These are phyloP conservation scores for Fraxinus floribunda DNA, from an alignment of 305 asterid species.

Conservation along the genomic window DNA sequence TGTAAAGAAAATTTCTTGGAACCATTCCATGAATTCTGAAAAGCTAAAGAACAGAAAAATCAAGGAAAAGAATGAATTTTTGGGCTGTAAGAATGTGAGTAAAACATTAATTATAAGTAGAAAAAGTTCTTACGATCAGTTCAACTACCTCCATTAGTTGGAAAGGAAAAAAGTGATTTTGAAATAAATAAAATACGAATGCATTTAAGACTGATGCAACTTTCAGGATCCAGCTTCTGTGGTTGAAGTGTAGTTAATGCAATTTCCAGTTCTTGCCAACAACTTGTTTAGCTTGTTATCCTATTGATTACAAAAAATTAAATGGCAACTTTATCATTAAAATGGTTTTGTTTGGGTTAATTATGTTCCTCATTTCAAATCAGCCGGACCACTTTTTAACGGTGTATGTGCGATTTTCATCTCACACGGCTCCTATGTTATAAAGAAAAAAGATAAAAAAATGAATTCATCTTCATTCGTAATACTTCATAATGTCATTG, in stretches of 20 bases:
- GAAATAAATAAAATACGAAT: neutral
- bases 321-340: conserved; percentile 13
- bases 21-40: conserved; percentile 35
- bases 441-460: neutral
- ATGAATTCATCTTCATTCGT: neutral
- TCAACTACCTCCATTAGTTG: neutral
- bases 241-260: neutral
- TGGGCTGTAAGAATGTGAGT: neutral
- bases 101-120: neutral
- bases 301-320: neutral
- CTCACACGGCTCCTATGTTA: neutral
- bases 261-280: neutral
- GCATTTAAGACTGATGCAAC: neutral
- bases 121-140: neutral
- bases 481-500: neutral
- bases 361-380: neutral
- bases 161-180: neutral
- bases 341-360: neutral
- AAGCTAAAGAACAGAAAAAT: conserved; percentile 7
- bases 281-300: neutral
- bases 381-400: neutral
- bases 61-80: conserved; percentile 1
- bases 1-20: conserved; percentile 30
- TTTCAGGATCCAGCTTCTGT: neutral
- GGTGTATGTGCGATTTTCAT: neutral